Evolutionary conservation across 129 eudicot genomes (phyloP).

Genomic region (Pittosporum tobira): DNA sequence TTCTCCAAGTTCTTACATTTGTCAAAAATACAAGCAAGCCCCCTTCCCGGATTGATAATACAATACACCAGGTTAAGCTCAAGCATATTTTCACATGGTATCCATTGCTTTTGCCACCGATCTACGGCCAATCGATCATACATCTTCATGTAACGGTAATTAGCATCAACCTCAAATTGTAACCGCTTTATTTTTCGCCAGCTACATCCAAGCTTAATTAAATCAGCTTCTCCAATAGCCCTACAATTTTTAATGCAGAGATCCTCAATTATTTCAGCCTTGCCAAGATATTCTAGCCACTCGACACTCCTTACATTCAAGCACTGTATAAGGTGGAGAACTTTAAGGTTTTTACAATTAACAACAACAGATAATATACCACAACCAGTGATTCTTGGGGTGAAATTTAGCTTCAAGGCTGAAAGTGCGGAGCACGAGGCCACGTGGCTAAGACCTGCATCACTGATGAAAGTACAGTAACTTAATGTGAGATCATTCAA

Average conservation of each 20-base stretch:
- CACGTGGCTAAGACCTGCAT: slow-evolving; percentile 53
- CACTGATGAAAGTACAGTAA: slow-evolving; percentile 73
- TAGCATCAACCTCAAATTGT: slow-evolving; percentile 62
- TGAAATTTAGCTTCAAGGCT: slow-evolving; percentile 51
- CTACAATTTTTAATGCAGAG: slow-evolving; percentile 65
- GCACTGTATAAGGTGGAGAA: slow-evolving; percentile 60
- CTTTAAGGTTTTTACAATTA: slow-evolving; percentile 49
- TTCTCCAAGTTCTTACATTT: slow-evolving; percentile 67
- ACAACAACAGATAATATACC: slow-evolving; percentile 63
- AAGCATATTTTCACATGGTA: slow-evolving; percentile 66
- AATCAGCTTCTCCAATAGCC: slow-evolving; percentile 79
- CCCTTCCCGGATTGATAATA: slow-evolving; percentile 70
- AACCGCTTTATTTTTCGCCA: slow-evolving; percentile 58
- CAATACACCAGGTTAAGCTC: slow-evolving; percentile 65
- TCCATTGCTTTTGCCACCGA: slow-evolving; percentile 53
- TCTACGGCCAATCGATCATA: slow-evolving; percentile 62
- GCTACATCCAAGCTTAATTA: slow-evolving; percentile 47
- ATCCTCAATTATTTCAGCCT: slow-evolving; percentile 53
- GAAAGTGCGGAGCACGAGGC: slow-evolving; percentile 60
- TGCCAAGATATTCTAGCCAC: slow-evolving; percentile 87
- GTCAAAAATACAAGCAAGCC: slow-evolving; percentile 73
- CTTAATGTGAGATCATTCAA: slow-evolving; percentile 59
- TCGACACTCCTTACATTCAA: slow-evolving; percentile 56
- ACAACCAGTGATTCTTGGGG: slow-evolving; percentile 73
- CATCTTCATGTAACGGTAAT: slow-evolving; percentile 65